These are phyloP conservation scores for Dendrocalamus latiflorus DNA, from an alignment of 202 grass and related monocot species.

Conservation along the genomic window DNA sequence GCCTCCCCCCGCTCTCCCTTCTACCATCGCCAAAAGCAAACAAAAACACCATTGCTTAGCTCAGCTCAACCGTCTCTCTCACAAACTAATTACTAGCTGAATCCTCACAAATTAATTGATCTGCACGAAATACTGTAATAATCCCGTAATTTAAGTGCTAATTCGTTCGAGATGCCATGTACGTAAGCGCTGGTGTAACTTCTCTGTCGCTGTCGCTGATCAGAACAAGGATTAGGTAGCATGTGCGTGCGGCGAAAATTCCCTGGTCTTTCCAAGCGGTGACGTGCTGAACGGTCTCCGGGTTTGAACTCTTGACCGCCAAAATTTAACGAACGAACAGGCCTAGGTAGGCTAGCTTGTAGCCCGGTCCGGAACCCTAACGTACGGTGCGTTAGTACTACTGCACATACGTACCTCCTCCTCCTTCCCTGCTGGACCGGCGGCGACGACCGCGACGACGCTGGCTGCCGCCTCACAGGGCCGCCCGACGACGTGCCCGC, in stretches of 20 bases:
- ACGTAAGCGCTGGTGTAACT: neutral
- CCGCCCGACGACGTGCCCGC: conserved; percentile 4
- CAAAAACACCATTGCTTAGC: neutral
- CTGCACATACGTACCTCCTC: conserved; percentile 36
- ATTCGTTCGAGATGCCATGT: neutral
- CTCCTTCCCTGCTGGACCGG: conserved; percentile 35
- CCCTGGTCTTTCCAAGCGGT: conserved; percentile 17
- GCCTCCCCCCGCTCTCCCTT: conserved; percentile 44
- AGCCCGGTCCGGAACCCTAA: neutral
- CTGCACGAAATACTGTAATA: neutral
- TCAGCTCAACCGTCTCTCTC: neutral
- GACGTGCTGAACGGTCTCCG: conserved; percentile 43
- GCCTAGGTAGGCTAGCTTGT: neutral
- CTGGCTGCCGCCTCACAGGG: neutral
- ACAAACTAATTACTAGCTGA: neutral
- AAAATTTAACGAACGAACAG: conserved; percentile 5
- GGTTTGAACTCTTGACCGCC: conserved; percentile 45
- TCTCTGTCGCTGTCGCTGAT: neutral
- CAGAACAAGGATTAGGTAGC: neutral
- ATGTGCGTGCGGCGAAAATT: conserved; percentile 35
- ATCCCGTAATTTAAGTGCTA: neutral
- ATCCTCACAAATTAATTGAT: neutral
- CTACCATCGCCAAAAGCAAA: neutral
- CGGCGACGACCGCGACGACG: conserved; percentile 7
- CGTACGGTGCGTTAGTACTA: neutral